Conservation (phyloP, 202 grass and related monocot genomes). For the Setaria italica region DNA sequence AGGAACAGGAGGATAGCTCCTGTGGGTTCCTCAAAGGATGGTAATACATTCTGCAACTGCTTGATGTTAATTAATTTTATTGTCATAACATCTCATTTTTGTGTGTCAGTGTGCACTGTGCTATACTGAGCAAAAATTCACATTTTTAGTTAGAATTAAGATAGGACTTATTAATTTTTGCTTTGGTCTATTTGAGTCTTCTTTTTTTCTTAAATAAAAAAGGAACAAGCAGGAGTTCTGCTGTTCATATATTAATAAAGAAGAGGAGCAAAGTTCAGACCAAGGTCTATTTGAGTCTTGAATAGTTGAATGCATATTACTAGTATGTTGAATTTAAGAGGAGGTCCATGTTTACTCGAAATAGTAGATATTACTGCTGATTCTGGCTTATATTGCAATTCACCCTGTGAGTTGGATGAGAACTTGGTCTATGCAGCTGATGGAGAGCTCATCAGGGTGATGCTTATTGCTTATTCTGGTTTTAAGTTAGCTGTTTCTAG, state of each 20-base stretch:
- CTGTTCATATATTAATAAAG: no score
- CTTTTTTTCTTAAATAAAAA: no score
- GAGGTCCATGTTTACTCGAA: background rate
- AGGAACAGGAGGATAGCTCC: background rate
- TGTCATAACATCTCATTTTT: background rate
- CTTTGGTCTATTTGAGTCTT: background rate
- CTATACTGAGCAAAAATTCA: background rate
- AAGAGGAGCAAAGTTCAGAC: no score
- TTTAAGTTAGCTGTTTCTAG: background rate
- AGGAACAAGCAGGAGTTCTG: no score
- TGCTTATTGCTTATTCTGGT: background rate
- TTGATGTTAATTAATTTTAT: background rate
- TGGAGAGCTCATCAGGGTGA: background rate
- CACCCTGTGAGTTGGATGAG: background rate
- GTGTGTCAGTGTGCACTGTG: background rate
- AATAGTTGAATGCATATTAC: background rate
- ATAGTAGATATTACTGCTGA: background rate
- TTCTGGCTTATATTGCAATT: background rate
- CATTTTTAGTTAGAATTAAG: background rate
- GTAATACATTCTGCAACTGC: conserved; percentile 10
- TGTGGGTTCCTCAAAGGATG: conserved; percentile 55
- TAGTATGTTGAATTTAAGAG: background rate
- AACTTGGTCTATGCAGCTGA: background rate
- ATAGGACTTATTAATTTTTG: background rate
- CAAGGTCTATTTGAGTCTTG: background rate